Conservation (phyloP, 2,329 filamentous ascomycete species). For the Amauroascus niger region DNA sequence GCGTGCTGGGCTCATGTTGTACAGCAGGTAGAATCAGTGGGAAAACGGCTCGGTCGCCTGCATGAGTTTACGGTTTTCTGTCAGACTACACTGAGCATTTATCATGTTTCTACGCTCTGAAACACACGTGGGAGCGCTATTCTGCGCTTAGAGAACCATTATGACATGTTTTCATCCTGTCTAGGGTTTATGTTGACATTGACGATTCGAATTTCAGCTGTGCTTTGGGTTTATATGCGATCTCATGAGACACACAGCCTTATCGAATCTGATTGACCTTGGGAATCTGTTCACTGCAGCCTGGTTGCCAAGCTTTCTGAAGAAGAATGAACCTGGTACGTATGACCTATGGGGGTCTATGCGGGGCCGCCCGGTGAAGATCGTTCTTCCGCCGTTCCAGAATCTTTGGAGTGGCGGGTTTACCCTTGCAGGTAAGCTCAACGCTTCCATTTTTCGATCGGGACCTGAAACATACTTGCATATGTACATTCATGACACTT, state of each 20-base stretch:
- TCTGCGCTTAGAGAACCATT: not conserved
- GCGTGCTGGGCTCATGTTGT: slow-evolving; percentile 9
- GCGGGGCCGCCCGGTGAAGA: slow-evolving; percentile 6
- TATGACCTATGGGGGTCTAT: not conserved
- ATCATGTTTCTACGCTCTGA: slow-evolving; percentile 1
- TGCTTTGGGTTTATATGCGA: not conserved
- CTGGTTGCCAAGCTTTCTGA: not conserved
- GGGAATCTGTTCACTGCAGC: not conserved
- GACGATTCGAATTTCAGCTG: not conserved
- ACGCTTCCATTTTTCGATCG: not conserved
- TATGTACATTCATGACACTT: not conserved
- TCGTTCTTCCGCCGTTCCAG: slow-evolving; percentile 15
- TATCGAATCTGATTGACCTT: not conserved
- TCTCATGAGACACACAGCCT: not conserved
- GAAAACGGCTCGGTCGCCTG: slow-evolving; percentile 10
- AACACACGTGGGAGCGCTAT: slow-evolving; percentile 10
- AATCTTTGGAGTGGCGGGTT: slow-evolving; percentile 1
- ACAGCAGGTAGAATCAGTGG: slow-evolving; percentile 2
- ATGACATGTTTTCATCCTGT: not conserved
- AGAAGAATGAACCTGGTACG: not conserved
- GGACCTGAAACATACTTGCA: slow-evolving; percentile 6
- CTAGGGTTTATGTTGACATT: not conserved
- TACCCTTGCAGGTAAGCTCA: slow-evolving; percentile 7
- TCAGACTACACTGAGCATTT: slow-evolving; percentile 3
- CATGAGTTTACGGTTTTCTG: slow-evolving; percentile 6